These are phyloP conservation scores for Lentinula guzmanii DNA, from an alignment of 768 basidiomycete species.

Conservation along the genomic window DNA sequence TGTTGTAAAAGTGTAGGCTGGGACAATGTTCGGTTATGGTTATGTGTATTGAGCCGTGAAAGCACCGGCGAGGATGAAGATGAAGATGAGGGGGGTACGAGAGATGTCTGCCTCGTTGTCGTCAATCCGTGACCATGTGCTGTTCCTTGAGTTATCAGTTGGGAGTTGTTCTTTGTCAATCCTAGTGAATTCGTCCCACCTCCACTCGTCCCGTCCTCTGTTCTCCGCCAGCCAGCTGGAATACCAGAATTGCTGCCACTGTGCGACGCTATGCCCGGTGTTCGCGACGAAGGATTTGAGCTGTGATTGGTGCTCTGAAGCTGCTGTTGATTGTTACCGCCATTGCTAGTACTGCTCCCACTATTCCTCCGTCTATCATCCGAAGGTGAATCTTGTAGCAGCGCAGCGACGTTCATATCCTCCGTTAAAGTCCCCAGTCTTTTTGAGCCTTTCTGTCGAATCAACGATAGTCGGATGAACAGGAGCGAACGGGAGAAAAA, in stretches of 20 bases:
- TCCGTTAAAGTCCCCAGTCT: neutral
- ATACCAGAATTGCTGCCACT: slow-evolving; percentile 5
- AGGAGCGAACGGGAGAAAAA: neutral
- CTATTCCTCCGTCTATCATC: slow-evolving; percentile 37
- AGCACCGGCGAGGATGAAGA: neutral
- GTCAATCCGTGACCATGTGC: neutral
- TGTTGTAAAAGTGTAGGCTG: neutral
- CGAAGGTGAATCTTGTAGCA: slow-evolving; percentile 66
- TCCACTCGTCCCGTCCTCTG: slow-evolving; percentile 8
- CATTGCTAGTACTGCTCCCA: slow-evolving; percentile 18
- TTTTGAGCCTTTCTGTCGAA: neutral
- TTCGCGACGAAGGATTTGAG: slow-evolving; percentile 9
- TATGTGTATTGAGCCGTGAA: neutral
- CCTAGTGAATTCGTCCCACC: neutral
- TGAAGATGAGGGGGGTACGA: neutral
- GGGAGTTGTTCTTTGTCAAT: neutral
- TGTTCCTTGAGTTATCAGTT: neutral
- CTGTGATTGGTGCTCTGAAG: slow-evolving; percentile 25
- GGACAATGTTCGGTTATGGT: neutral
- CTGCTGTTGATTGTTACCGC: slow-evolving; percentile 14
- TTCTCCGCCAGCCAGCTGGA: slow-evolving; percentile 14
- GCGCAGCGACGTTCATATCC: slow-evolving; percentile 64
- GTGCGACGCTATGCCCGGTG: slow-evolving; percentile 2
- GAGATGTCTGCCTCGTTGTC: neutral
- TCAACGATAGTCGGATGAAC: neutral